Base-by-base conservation (phyloP, 2,329 filamentous ascomycete genomes). In the Claviceps africana region DNA sequence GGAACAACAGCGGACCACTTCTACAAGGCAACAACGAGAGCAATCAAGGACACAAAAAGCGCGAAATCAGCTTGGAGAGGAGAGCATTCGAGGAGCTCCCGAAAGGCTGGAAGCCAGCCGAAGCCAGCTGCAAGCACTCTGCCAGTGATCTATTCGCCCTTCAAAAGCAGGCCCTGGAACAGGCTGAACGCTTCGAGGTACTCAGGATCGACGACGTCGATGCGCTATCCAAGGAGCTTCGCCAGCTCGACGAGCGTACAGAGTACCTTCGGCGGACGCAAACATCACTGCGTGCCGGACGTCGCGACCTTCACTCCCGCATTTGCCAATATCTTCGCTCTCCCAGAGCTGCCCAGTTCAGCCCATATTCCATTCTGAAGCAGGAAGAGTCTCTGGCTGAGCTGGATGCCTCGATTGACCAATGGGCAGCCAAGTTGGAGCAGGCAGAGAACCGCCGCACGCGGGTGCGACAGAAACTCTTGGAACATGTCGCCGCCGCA, bases 371-470 rank as follows among this genome's bases (percentile, higher is more conserved):
- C 21, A 79, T 91, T 64, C 73, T 90, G 43, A 86, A 85, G 69
- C 86, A 90, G 63, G 86, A 90, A 65, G 86, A 90, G 66, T 84
- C 85, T 1, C 73, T 91, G 11, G 79, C 82, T 1, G 86, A 89
- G 64, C 76, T 91, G 7, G 86, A 91, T 62, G 71, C 76, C 17
- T 86, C 83, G 2, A 90, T 91, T 56, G 86, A 90, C 60, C 85
- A 88, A 62, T 90, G 86, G 83, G 81, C 86, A 48, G 74, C 70
- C 59, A 90, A 90, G 69, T 76, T 90, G n/a, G 86, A 90, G 62
- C 78, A 84, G 56, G 84, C 85, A 10, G 86, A 91, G 65, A 88
- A 89, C 63, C 76, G 86, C 61, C 81, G 86, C 42, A 83, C 81
- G 17, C 76, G 84, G 7, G 81, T 91, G 45, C 78, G 85, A 39